Percentiles rank a stretch among this genome's conserved stretches.
Conservation (phyloP, 306 rosid genomes). For the Abrus precatorius region DNA sequence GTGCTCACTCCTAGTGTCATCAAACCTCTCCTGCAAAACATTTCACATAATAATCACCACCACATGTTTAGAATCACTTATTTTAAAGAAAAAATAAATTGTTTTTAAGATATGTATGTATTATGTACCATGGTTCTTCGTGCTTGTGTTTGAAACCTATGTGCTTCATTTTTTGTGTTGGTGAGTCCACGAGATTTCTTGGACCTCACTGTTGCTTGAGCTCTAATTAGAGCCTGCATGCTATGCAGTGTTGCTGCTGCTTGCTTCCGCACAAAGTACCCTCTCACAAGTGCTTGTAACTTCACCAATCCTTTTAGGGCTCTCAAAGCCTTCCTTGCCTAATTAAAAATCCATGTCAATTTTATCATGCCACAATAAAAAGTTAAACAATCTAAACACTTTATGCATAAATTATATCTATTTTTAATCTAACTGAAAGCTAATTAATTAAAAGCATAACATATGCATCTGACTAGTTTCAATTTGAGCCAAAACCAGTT, state of each 20-base stretch:
- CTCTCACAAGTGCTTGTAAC: constrained; percentile 89
- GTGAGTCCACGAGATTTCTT: constrained; percentile 62
- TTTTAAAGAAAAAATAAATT: no score
- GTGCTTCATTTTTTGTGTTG: constrained; percentile 50
- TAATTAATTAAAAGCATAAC: not conserved
- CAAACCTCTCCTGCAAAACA: constrained; percentile 74
- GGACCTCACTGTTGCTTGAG: constrained; percentile 88
- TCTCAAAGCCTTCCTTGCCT: constrained; percentile 94
- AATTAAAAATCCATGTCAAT: constrained; percentile 6
- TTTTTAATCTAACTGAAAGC: not conserved
- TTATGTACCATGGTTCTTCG: constrained; percentile 72
- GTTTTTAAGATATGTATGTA: not conserved
- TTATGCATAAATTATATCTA: not conserved
- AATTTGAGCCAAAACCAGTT: constrained; percentile 6
- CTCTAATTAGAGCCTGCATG: constrained; percentile 96
- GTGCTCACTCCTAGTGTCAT: constrained; percentile 66
- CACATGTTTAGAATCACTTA: no score
- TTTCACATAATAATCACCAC: not conserved
- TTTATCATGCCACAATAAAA: not conserved
- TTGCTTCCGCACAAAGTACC: constrained; percentile 86
- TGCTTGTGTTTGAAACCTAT: constrained; percentile 61
- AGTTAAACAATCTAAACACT: not conserved
- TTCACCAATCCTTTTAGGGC: constrained; percentile 94
- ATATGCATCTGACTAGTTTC: constrained; percentile 20
- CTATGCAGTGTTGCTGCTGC: constrained; percentile 86